phyloP scores from a whole-genome alignment of 108 stramenopile species.

The Skeletonema potamos region DNA sequence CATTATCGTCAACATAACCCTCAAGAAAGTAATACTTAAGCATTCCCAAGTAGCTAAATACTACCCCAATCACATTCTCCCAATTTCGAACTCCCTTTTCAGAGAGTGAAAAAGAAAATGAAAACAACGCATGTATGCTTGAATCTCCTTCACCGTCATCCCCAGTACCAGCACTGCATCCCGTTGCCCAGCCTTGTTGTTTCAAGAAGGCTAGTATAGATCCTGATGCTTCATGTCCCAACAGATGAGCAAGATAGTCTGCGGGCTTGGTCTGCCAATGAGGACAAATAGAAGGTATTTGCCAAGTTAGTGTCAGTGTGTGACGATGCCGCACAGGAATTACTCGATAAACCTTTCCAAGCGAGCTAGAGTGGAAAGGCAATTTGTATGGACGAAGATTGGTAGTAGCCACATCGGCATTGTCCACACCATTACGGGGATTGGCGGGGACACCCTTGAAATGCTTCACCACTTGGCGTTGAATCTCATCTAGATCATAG shows the following conservation, averaged over 20 bases:
- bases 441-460: conserved; percentile 71
- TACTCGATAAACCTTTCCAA: conserved; percentile 67
- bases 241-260: conserved; percentile 80
- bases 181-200: conserved; percentile 66
- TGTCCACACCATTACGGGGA: conserved; percentile 21
- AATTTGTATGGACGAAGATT: conserved; percentile 37
- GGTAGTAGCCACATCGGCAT: not conserved
- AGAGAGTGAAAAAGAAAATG: conserved; percentile 62
- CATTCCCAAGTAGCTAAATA: conserved; percentile 83
- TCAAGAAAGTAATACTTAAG: conserved; percentile 53
- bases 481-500: conserved; percentile 78
- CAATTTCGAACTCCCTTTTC: conserved; percentile 68
- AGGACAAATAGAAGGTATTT: conserved; percentile 54
- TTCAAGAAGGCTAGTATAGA: conserved; percentile 68
- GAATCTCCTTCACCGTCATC: conserved; percentile 72
- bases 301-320: conserved; percentile 78
- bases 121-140: conserved; percentile 77
- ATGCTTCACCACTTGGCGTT: conserved; percentile 59
- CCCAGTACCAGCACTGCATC: conserved; percentile 74
- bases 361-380: conserved; percentile 57
- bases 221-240: conserved; percentile 87
- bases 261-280: conserved; percentile 73
- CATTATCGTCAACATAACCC: conserved; percentile 21
- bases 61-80: conserved; percentile 58
- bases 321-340: conserved; percentile 75